These are phyloP conservation scores for Aethionema arabicum DNA, from an alignment of 345 rosid genomes.

Conservation along the genomic window DNA sequence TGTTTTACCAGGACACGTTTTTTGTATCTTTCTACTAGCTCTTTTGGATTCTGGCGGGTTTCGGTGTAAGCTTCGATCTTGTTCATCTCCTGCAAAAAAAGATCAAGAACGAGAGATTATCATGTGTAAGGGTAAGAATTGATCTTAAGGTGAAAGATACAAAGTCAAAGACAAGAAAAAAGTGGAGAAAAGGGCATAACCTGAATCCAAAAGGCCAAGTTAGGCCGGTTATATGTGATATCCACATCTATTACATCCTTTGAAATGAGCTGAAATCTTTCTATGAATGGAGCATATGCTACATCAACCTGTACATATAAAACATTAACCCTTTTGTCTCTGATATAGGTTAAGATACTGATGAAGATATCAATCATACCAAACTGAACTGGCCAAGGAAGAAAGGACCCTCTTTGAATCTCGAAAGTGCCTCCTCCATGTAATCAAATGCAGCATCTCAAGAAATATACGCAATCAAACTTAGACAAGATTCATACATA, in stretches of 20 bases:
- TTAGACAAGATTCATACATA: conserved; percentile 18
- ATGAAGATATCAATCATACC: conserved; percentile 32
- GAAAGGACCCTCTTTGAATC: conserved; percentile 72
- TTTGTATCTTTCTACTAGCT: conserved; percentile 55
- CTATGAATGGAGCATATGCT: conserved; percentile 74
- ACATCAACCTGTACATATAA: conserved; percentile 58
- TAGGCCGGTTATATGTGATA: conserved; percentile 65
- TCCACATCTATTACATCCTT: conserved; percentile 56
- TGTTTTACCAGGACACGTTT: conserved; percentile 37
- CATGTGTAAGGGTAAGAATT: neutral
- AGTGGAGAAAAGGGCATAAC: conserved; percentile 30
- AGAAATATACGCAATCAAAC: neutral
- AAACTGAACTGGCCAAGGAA: conserved; percentile 75
- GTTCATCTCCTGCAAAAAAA: conserved; percentile 56
- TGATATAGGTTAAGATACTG: conserved; percentile 12
- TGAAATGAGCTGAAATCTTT: conserved; percentile 53
- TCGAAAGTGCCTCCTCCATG: conserved; percentile 66
- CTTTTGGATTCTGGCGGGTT: conserved; percentile 60
- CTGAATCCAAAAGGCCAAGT: conserved; percentile 73
- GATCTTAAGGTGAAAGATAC: neutral
- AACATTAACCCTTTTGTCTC: neutral
- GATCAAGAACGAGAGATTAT: conserved; percentile 12
- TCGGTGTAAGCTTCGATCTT: conserved; percentile 67
- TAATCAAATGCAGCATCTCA: conserved; percentile 65
- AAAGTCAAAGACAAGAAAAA: no score